Evolutionary conservation across 345 rosid genomes (phyloP), one percentile per base, ranked within the genome.

Genomic region (Boechera retrofracta): DNA sequence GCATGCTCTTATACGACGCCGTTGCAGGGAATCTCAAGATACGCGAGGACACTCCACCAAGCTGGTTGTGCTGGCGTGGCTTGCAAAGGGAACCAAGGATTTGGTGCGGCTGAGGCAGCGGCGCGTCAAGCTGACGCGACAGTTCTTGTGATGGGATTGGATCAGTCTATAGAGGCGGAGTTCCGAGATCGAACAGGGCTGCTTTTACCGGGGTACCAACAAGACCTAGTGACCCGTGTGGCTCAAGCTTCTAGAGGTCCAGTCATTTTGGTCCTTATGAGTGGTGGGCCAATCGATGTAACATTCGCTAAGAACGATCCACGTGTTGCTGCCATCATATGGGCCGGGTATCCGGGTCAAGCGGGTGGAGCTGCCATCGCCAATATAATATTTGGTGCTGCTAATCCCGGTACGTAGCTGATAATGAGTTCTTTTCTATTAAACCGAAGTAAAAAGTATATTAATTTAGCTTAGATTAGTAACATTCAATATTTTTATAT

Each of bases 321-420:
- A n/a, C 85, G 89, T 53, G 49, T 95, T 3, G 76, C 90, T 28
- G 91, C 96, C 56, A 91, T 95, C 59, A 39, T 95, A 21, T 95
- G 99, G 99, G 98, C 88, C n/a, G 99, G 99, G 55, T 95, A 95
- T 80, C 99, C 99, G 2, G 99, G 99, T 59, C 96, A 95, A 78
- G 96, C 89, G 4, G 99, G 99, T 21, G 99, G 98, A 8, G 70
- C 87, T 54, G 99, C 97, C 36, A 87, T 94, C 12, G 98, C 89
- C 5, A 90, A 94, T 18, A 74, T 90, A 39, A 69, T 94, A 21
- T 92, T 92, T 63, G 98, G 99, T 56, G 83, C 84, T 7, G 82
- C 79, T 62, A 92, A 91, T 81, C 99, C 99, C 2, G 96, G 98
- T 89, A 62, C 3, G 29, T 74, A 4, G 0, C 39, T 31, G 0